phyloP scores from a whole-genome alignment of 768 basidiomycete genomes.

The Agaricus blazei region DNA sequence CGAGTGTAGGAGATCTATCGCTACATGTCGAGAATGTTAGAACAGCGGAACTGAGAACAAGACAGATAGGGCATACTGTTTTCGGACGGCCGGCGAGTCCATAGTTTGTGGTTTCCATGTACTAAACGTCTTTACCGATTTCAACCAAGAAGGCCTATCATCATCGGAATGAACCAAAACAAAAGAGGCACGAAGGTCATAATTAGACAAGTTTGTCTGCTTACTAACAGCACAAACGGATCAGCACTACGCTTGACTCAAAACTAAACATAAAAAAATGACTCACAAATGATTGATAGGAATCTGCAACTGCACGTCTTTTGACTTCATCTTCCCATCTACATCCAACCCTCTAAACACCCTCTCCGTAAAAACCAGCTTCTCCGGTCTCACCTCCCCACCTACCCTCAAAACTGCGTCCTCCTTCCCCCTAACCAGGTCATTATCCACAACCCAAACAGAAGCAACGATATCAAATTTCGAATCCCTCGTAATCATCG shows the following conservation, averaged over 20 bases:
- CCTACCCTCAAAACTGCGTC: neutral
- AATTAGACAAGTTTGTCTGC: slow-evolving; percentile 17
- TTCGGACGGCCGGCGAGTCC: slow-evolving; percentile 16
- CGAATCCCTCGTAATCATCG: slow-evolving; percentile 12
- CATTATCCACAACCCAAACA: slow-evolving; percentile 13
- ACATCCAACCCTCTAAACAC: slow-evolving; percentile 23
- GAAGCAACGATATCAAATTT: slow-evolving; percentile 16
- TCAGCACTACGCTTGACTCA: no score
- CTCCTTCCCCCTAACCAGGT: neutral
- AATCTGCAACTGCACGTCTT: slow-evolving; percentile 20
- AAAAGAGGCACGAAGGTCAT: slow-evolving; percentile 33
- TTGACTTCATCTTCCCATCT: slow-evolving; percentile 18
- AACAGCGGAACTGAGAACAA: slow-evolving; percentile 9
- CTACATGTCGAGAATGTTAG: neutral
- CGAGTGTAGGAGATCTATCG: slow-evolving; percentile 6
- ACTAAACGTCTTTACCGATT: slow-evolving; percentile 23
- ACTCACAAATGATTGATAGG: slow-evolving; percentile 28
- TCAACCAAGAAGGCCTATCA: slow-evolving; percentile 23
- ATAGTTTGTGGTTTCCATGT: slow-evolving; percentile 21
- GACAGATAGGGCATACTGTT: slow-evolving; percentile 22
- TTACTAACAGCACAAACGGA: slow-evolving; percentile 13
- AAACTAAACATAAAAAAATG: neutral
- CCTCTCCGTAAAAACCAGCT: slow-evolving; percentile 21
- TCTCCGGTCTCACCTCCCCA: slow-evolving; percentile 9
- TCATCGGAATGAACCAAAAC: slow-evolving; percentile 22